Base-by-base conservation (phyloP, 1,284 basidiomycete species). In the Tetrapyrgos nigripes region DNA sequence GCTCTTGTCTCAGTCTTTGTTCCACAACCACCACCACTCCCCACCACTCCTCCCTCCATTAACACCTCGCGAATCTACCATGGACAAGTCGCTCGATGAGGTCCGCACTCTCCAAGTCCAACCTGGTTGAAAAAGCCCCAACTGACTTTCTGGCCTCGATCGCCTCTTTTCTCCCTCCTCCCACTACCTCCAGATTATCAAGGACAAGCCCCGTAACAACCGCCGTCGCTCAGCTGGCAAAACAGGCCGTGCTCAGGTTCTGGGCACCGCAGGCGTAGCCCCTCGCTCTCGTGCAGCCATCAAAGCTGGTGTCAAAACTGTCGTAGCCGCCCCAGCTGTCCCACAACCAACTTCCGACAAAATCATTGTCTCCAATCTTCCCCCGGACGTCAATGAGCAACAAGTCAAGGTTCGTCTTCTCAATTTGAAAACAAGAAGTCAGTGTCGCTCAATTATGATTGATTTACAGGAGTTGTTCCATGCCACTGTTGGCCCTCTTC, bases 361-460 rank as follows among this genome's bases (percentile, higher is more conserved):
- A 82, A 97, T 98, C 68, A 95, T 98, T 68, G 94, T 99, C 62
- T 96, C 93, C 67, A 97, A 97, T 74, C 87, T 99, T 57, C 97
- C 97, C 28, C 72, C 76, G n/a, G 97, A 99, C 73, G 97, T 99
- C 51, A 96, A 94, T 66, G 97, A 99, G 75, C 79, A 83, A 23
- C 94, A 97, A 76, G 88, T 99, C 73, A 94, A 92, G 84, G 95
- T 97, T 40, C 17, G 37, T 40, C 17, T 11, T 17, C 37, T 40
- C 14, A 40, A 11, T 40, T 17, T 8, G 13, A 40, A 14, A 33
- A 33, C 14, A 33, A 33, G 31, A 33, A n/a, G n/a, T n/a, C n/a
- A n/a, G n/a, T n/a, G n/a, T n/a, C n/a, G n/a, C n/a, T n/a, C n/a
- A n/a, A n/a, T n/a, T n/a, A n/a, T 26, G 24, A 14, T 29, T 6